A percentile compares a stretch with the other conserved stretches of the same genome.
Conservation (phyloP, 257 asterid genomes). For the Striga asiatica region DNA sequence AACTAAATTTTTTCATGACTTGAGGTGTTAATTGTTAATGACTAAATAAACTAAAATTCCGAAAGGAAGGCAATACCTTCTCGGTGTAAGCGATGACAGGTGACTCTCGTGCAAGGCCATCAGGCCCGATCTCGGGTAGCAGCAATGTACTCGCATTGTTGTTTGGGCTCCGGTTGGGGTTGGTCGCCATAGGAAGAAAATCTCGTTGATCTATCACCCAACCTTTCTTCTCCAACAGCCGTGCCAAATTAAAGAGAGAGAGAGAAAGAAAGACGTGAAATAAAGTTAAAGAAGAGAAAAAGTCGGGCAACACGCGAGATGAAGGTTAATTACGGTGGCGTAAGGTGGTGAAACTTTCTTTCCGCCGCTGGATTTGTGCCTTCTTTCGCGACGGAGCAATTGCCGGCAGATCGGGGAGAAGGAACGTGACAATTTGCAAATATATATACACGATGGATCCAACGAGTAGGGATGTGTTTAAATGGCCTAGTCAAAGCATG, state of each 20-base stretch:
- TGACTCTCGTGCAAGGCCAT: slow-evolving; percentile 67
- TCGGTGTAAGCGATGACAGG: slow-evolving; percentile 87
- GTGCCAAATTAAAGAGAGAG: neutral
- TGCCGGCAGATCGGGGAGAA: slow-evolving; percentile 14
- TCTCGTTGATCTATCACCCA: slow-evolving; percentile 18
- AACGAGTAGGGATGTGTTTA: too few species aligned
- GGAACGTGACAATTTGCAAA: slow-evolving; percentile 4
- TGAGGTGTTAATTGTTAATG: neutral
- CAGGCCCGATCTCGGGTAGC: slow-evolving; percentile 85
- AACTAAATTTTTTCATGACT: neutral
- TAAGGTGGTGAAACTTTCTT: slow-evolving; percentile 3
- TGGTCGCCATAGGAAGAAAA: slow-evolving; percentile 38
- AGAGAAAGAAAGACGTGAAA: neutral
- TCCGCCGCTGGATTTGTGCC: slow-evolving; percentile 16
- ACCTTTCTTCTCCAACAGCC: neutral
- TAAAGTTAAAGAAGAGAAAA: too few species aligned
- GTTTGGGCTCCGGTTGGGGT: slow-evolving; percentile 19
- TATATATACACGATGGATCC: too few species aligned
- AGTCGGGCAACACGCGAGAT: neutral
- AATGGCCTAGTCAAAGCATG: too few species aligned
- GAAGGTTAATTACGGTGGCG: slow-evolving; percentile 11
- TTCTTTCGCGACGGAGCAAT: slow-evolving; percentile 14
- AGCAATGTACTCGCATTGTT: slow-evolving; percentile 27
- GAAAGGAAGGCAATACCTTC: slow-evolving; percentile 26
- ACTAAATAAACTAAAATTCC: neutral